Evolutionary conservation across 768 basidiomycete species (phyloP).

Genomic region (Auricularia sp.): DNA sequence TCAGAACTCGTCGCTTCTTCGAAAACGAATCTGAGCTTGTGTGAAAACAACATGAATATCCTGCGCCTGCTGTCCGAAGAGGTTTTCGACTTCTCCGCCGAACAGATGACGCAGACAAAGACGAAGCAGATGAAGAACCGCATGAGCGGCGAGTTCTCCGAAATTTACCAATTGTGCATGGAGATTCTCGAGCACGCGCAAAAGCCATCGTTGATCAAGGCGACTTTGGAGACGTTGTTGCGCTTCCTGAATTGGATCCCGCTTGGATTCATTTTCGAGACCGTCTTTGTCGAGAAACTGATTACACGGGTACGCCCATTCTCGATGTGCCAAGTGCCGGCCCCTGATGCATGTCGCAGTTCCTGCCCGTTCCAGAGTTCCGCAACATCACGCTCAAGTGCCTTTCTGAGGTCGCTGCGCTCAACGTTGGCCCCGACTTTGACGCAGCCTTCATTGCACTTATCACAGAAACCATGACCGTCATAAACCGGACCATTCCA

Average conservation of each 20-base stretch:
- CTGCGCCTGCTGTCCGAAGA: slow-evolving; percentile 39
- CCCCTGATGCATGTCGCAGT: slow-evolving; percentile 17
- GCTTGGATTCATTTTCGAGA: slow-evolving; percentile 42
- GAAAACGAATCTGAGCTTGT: slow-evolving; percentile 34
- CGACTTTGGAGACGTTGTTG: slow-evolving; percentile 37
- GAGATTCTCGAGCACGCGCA: slow-evolving; percentile 38
- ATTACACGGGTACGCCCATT: slow-evolving; percentile 27
- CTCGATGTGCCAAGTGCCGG: not conserved
- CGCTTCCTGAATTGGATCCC: slow-evolving; percentile 44
- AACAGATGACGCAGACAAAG: slow-evolving; percentile 41
- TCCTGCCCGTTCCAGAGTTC: slow-evolving; percentile 39
- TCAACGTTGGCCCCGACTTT: slow-evolving; percentile 37
- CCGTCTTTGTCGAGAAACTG: slow-evolving; percentile 36
- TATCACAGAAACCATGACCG: slow-evolving; percentile 35
- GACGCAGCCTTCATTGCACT: slow-evolving; percentile 37
- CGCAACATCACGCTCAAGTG: slow-evolving; percentile 40
- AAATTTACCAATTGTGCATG: slow-evolving; percentile 38
- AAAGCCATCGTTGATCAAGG: slow-evolving; percentile 36
- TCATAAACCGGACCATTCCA: slow-evolving; percentile 35
- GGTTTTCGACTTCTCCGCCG: slow-evolving; percentile 41
- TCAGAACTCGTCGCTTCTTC: slow-evolving; percentile 39
- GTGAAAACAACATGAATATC: slow-evolving; percentile 47
- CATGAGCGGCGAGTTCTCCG: slow-evolving; percentile 33
- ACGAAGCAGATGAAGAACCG: slow-evolving; percentile 38
- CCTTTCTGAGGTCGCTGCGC: slow-evolving; percentile 35